phyloP scores from a whole-genome alignment of 441 rosid species.

The Hura crepitans region DNA sequence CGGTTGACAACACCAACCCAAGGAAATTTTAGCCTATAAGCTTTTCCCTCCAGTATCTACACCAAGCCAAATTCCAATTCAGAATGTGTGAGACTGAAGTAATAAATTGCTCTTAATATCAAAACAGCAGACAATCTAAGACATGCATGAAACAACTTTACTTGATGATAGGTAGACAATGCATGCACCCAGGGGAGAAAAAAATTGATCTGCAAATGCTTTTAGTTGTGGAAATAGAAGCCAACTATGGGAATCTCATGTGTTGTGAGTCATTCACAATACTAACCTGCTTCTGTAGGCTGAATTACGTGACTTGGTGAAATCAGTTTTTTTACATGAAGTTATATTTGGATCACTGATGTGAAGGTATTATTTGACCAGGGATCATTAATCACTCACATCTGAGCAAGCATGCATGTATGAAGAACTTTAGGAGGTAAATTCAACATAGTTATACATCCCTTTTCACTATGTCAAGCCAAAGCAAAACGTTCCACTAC shows the following conservation, averaged over 20 bases:
- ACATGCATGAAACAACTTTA: background rate
- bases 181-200: background rate
- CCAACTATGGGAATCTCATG: background rate
- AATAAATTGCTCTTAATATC: constrained; percentile 7
- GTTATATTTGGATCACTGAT: background rate
- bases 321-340: background rate
- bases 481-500: background rate
- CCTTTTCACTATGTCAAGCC: background rate
- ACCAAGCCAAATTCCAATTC: constrained; percentile 24
- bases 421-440: no score
- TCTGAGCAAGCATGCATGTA: no score
- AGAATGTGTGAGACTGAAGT: constrained; percentile 17
- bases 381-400: no score
- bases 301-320: background rate
- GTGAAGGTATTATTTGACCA: background rate
- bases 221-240: background rate
- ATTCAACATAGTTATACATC: background rate
- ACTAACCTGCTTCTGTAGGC: background rate
- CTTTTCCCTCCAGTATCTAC: constrained; percentile 87
- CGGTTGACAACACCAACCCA: constrained; percentile 99
- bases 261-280: background rate
- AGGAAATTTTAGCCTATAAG: constrained; percentile 79
- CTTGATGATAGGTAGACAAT: background rate
- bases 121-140: constrained; percentile 6
- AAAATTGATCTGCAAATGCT: background rate